Conservation (phyloP, 306 rosid species). For the Mimosa pudica region DNA sequence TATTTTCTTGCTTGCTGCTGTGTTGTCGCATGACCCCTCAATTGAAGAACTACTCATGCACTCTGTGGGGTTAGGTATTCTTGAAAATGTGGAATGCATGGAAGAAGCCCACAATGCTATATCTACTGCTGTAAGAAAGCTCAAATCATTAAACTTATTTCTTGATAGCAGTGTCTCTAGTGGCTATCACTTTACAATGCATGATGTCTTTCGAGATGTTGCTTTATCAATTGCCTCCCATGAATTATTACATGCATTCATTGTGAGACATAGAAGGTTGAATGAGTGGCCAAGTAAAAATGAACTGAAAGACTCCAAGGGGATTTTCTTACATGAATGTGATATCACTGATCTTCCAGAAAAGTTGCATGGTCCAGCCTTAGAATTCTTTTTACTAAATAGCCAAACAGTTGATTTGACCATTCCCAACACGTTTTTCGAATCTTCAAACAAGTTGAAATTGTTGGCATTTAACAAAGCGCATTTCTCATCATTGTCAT, state of each 20-base stretch:
- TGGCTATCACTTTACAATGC: not conserved
- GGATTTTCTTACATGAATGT: not conserved
- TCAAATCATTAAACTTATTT: not conserved
- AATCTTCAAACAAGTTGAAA: not conserved
- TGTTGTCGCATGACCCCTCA: not conserved
- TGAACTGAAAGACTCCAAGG: rapidly evolving
- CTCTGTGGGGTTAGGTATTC: not conserved
- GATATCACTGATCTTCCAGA: not conserved
- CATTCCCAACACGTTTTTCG: not conserved
- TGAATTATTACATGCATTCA: not conserved
- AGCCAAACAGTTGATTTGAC: not conserved
- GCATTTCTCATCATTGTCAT: not conserved
- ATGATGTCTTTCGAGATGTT: not conserved
- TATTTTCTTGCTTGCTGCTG: not conserved
- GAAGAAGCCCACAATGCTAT: not conserved
- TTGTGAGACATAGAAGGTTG: not conserved
- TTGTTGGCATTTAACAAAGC: not conserved
- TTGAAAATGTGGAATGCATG: not conserved
- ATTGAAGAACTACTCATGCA: not conserved
- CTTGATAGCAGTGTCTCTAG: not conserved
- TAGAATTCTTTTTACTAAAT: not conserved
- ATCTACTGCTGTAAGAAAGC: not conserved
- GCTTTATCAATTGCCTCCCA: not conserved
- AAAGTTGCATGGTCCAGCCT: not conserved
- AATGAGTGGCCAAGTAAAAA: not conserved